Base-by-base conservation (phyloP, 192 early-diverging fungal species). In the Mycoemilia scoparia region DNA sequence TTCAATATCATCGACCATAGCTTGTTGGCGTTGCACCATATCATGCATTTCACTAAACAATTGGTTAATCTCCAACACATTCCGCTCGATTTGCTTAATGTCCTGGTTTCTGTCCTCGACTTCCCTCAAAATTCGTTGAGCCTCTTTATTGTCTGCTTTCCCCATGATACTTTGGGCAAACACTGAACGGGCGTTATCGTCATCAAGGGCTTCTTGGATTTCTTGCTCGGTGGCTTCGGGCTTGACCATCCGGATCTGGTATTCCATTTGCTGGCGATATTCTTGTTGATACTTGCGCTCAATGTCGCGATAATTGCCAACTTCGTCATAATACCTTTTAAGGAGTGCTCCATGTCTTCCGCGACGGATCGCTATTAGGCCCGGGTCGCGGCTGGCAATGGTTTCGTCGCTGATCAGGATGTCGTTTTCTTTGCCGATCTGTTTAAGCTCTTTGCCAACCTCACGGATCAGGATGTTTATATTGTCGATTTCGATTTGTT, bases 1-100 rank as follows among this genome's bases (percentile, higher is more conserved):
- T 29, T 66, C 64, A 23, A 66, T 56, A 45, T 29, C 60, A 38
- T 66, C 54, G 22, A 66, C 51, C 24, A 56, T 34, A 16, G 60
- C 64, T 46, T 66, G 64, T 52, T 66, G 64, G 39, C 44, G 45
- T 50, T 60, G 42, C 41, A 66, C 49, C 57, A 66, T 56, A 8
- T 57, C 49, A 4, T 50, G 39, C 7, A 66, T 34, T 32, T 60
- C 58, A 36, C 45, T 36, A 42, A 66, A 60, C 49, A 66, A 49
- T 24, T 57, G 46, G 9, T 49, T 46, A 24, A 66, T 53, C 32
- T 60, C 41, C 34, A 7, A 32, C 30, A 59, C 44, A 5, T 53
- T 57, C 57, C 48, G 36, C 20, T 66, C 64, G 19, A 66, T 57
- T 39, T 60, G 50, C 10, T 38, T 45, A 23, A 66, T 57, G 26